Conservation (phyloP, 805 yeast genomes). For the Cyberlindnera suaveolens region DNA sequence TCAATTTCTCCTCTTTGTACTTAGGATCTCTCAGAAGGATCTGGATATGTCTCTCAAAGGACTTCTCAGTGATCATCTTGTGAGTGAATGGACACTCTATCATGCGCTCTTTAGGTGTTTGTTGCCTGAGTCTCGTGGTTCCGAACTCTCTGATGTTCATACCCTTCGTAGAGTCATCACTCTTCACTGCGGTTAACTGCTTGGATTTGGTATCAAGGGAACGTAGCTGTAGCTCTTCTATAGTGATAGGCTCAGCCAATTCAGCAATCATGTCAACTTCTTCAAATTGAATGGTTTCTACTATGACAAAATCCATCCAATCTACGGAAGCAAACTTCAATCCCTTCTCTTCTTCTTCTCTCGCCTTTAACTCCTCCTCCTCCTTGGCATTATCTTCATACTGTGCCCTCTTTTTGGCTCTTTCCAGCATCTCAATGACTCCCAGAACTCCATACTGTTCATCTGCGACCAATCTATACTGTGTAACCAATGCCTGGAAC, state of each 20-base stretch:
- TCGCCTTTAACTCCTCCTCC: conserved; percentile 29
- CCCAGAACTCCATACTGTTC: conserved; percentile 17
- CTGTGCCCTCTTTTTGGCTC: conserved; percentile 53
- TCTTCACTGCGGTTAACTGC: conserved; percentile 8
- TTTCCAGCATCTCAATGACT: conserved; percentile 32
- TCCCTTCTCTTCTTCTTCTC: conserved; percentile 30
- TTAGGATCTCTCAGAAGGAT: conserved; percentile 71
- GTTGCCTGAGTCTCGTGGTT: conserved; percentile 46
- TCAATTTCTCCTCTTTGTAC: conserved; percentile 59
- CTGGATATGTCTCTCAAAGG: conserved; percentile 67
- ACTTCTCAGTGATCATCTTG: conserved; percentile 57
- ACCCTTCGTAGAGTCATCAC: conserved; percentile 24
- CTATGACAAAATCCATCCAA: conserved; percentile 79
- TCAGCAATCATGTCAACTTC: conserved; percentile 54
- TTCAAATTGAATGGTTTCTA: conserved; percentile 62
- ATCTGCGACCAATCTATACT: conserved; percentile 37
- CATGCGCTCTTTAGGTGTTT: conserved; percentile 18
- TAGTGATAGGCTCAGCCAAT: conserved; percentile 43
- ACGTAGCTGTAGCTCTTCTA: conserved; percentile 55
- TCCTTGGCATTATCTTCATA: conserved; percentile 33
- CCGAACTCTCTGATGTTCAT: conserved; percentile 71
- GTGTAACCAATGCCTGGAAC: conserved; percentile 45
- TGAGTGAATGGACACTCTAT: conserved; percentile 80
- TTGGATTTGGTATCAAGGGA: conserved; percentile 34
- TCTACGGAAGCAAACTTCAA: conserved; percentile 68